These are phyloP conservation scores for Coemansia reversa DNA, from an alignment of 192 early-diverging fungal species.

Conservation along the genomic window DNA sequence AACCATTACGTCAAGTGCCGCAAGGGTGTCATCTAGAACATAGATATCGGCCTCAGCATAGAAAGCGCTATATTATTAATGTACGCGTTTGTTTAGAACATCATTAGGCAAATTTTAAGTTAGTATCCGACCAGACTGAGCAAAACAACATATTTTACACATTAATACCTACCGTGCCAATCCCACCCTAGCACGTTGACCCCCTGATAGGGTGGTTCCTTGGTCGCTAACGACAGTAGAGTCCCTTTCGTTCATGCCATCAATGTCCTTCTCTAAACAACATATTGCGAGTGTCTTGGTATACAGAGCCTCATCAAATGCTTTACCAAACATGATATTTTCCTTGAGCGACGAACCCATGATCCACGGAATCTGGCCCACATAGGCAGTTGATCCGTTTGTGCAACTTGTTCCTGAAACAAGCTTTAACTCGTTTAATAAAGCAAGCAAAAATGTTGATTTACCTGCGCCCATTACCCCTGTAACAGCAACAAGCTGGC, in stretches of 20 bases:
- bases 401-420: conserved; percentile 4
- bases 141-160: conserved; percentile 21
- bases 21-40: conserved; percentile 76
- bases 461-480: conserved; percentile 87
- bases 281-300: conserved; percentile 57
- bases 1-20: conserved; percentile 71
- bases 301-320: conserved; percentile 58
- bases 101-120: conserved; percentile 58
- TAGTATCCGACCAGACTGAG: conserved; percentile 45
- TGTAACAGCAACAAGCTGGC: conserved; percentile 68
- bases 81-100: conserved; percentile 32
- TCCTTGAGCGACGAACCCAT: conserved; percentile 67
- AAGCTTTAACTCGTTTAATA: conserved; percentile 69
- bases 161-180: conserved; percentile 53
- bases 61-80: conserved; percentile 55
- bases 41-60: conserved; percentile 76
- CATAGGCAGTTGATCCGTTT: conserved; percentile 28
- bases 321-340: conserved; percentile 69
- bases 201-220: conserved; percentile 41
- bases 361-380: conserved; percentile 59
- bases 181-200: conserved; percentile 60
- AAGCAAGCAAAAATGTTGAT: conserved; percentile 66
- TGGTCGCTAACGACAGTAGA: conserved; percentile 56
- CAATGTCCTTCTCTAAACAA: conserved; percentile 62
- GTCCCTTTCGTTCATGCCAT: conserved; percentile 58